Evolutionary conservation across 2,329 filamentous ascomycete genomes (phyloP), one percentile per base, ranked within the genome.

Genomic region (Plenodomus lindquistii): DNA sequence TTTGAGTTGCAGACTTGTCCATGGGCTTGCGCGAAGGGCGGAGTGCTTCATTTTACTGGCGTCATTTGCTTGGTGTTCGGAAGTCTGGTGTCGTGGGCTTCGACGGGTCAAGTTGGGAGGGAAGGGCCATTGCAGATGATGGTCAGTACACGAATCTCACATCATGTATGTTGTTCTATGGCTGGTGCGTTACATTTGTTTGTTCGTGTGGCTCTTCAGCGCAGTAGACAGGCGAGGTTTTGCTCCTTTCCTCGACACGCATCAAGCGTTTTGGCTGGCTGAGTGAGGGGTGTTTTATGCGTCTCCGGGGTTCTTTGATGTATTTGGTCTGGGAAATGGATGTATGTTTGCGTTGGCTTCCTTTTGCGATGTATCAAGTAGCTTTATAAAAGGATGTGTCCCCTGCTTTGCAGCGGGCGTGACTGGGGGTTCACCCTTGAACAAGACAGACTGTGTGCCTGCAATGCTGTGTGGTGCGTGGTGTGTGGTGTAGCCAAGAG

Each of bases 1-100:
- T 46, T 47, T 43, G 42, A 44, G 44, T 42, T 51, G 45, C 37
- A 31, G 48, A 47, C 48, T 47, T 69, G 63, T 67, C 61, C 55
- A 62, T 61, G 67, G 61, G 63, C 61, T 60, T 53, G 52, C 60
- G 54, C 15, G 6, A 13, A 15, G 15, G 22, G 50, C 55, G 57
- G 57, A 55, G 52, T 55, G 55, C 51, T 44, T 64, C 57, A 55
- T 63, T 59, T 56, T 61, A 47, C 59, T 57, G 67, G 65, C 63
- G 65, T 71, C 62, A 60, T 58, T 53, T 60, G 54, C 59, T 64
- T 59, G 66, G 67, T 65, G 65, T 71, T 62, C 49, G 65, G 60
- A 57, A 62, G 60, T 54, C 43, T 31, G 43, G 52, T 60, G 51
- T 62, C 54, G 51, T 54, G 55, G 64, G 55, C 46, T 49, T 48